Evolutionary conservation across 805 yeast genomes (phyloP).

Genomic region (Pachysolen tannophilus): DNA sequence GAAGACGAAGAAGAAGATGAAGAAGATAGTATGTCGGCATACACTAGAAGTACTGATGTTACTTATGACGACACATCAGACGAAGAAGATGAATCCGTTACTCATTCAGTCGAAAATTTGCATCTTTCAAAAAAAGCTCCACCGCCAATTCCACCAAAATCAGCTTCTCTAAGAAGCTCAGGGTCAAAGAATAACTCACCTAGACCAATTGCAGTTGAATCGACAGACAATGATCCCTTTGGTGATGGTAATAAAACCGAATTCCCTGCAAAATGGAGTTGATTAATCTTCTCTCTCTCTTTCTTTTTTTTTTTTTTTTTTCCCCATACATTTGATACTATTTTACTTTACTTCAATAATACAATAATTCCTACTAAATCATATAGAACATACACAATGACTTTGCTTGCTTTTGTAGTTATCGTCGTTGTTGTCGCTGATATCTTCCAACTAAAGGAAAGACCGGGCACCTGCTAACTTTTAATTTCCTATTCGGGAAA

Average conservation of each 20-base stretch:
- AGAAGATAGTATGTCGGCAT: constrained; percentile 9
- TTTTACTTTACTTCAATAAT: too few species aligned
- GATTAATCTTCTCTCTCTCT: too few species aligned
- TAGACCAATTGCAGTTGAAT: constrained; percentile 9
- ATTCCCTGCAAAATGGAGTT: constrained; percentile 5
- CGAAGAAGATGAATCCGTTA: not conserved
- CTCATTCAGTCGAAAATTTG: not conserved
- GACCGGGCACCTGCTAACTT: too few species aligned
- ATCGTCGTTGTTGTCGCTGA: too few species aligned
- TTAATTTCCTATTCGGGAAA: too few species aligned
- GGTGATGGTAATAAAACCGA: constrained; percentile 34
- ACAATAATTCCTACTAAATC: too few species aligned
- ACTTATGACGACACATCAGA: not conserved
- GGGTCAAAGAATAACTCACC: not conserved
- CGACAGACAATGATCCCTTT: constrained; percentile 37
- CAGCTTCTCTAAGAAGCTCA: constrained; percentile 2
- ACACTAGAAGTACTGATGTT: constrained; percentile 1
- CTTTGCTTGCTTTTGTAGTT: too few species aligned
- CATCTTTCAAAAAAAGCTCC: constrained; percentile 1
- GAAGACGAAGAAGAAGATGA: constrained; percentile 31
- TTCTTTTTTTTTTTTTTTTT: too few species aligned
- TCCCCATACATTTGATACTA: too few species aligned
- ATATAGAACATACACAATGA: too few species aligned
- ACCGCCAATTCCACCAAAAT: constrained; percentile 8
- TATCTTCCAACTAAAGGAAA: too few species aligned